These are phyloP conservation scores for Elaeagnus macrophylla DNA, from an alignment of 306 rosid species.

Conservation along the genomic window DNA sequence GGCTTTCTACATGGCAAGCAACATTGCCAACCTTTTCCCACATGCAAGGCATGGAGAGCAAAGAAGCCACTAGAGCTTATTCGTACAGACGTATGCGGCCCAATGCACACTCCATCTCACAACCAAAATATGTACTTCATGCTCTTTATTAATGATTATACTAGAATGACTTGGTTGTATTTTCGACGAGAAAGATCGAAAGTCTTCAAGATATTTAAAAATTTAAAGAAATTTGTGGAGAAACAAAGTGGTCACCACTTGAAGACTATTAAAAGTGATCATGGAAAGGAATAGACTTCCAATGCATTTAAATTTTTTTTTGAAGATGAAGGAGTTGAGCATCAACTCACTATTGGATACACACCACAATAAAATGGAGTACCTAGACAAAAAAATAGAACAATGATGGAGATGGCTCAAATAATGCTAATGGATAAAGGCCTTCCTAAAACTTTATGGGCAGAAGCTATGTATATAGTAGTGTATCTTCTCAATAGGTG, in stretches of 20 bases:
- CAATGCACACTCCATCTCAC: neutral
- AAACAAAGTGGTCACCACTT: too few relatives aligned
- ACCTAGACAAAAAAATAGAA: neutral
- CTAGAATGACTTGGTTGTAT: constrained; percentile 3
- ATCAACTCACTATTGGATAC: neutral
- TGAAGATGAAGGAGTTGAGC: too few relatives aligned
- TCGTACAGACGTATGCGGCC: too few relatives aligned
- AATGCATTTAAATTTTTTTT: too few relatives aligned
- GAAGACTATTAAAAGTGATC: too few relatives aligned
- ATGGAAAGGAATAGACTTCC: too few relatives aligned
- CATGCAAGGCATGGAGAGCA: too few relatives aligned
- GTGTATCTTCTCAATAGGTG: too few relatives aligned
- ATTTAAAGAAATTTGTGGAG: neutral
- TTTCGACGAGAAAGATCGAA: neutral
- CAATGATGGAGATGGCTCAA: neutral
- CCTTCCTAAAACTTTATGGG: neutral
- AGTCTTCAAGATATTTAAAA: neutral
- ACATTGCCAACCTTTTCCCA: too few relatives aligned
- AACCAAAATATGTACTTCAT: neutral
- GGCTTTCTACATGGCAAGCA: neutral
- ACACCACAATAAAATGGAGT: constrained; percentile 8
- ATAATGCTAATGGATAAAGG: neutral
- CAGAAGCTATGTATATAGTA: neutral
- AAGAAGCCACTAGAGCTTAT: too few relatives aligned
- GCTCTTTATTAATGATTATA: neutral